Base-by-base conservation (phyloP, 768 basidiomycete genomes). In the Krasilnikovozyma curviuscula region DNA sequence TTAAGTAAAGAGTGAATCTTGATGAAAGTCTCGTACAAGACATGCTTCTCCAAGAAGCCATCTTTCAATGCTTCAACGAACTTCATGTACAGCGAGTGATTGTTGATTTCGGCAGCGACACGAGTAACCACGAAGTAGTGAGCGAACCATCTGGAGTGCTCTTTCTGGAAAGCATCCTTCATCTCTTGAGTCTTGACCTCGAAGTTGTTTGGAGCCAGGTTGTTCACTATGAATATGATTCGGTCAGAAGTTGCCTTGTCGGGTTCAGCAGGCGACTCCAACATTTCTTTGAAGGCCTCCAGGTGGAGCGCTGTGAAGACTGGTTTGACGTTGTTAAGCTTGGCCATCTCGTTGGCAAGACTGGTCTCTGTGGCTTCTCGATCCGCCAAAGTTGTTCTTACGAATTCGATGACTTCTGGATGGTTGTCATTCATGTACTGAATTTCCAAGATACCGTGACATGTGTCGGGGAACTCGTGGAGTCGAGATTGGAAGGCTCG, bases 171-270 rank as follows among this genome's bases (percentile, higher is more conserved):
- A 48, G 82, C 70, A 28, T 76, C 76, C 47, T 71, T 72, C 79
- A 98, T 86, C 58, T 97, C 93, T 28, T 67, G 63, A 30, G 88
- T 68, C 65, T 98, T 98, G 23, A 71, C 57, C 31, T 86, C 86
- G 52, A 93, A 89, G 62, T 97, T 98, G 63, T 71, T 82, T 9
- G 85, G 83, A 0, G 91, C 88, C 49, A 98, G 73, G 56, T 98
- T 97, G 69, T 98, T 98, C 66, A 98, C 78, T 58, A 95, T 91
- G 71, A 98, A 98, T 40, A 97, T 70, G 55, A 98, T 86, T 52
- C 77, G 79, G 70, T 98, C 93, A 25, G 84, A 84, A 31, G 80
- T 65, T 56, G 84, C 84, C 63, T 93, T 84, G 3, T 80, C 73
- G 3, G 93, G 93, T 44, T 70, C 63, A 38, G 73, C 70, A 19